Base-by-base conservation (phyloP, 345 rosid species). In the Brassica juncea region DNA sequence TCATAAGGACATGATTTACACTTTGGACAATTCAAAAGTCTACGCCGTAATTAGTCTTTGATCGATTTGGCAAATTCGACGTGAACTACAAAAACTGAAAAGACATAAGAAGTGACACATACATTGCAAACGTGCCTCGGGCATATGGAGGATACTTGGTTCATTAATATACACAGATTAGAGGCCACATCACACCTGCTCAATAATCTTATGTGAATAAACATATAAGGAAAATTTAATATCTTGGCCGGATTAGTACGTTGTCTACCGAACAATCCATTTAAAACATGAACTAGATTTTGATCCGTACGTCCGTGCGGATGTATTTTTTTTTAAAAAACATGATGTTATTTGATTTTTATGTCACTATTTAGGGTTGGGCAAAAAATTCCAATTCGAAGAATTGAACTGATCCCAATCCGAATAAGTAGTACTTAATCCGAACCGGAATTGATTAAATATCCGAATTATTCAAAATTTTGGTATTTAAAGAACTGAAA, bases 81-180 rank as follows among this genome's bases (percentile, higher is more conserved):
- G 81, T 49, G 58, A 35, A 49, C 61, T 14, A 32, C 23, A 62
- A 23, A 70, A 10, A 63, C 4, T 5, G 30, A 77, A 70, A 76
- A 63, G 21, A 49, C 54, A 77, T 30, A 32, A 32, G 21, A 64
- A 65, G 15, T 65, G 81, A 72, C 68, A 66, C 61, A 42, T 42
- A 28, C n/a, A 32, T 67, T 5, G 23, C 39, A 67, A 60, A 73
- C 70, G 74, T 79, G 77, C 74, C 64, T 34, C 11, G 57, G 31
- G 11, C 78, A 73, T 68, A 12, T 58, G 78, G 74, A 61, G 47
- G 70, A 61, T 73, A 73, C 78, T 79, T 79, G 82, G 74, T 73
- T 79, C 78, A 79, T 68, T 79, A 68, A 1, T 68, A 61, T 25
- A 73, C 82, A 79, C 82, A 67, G 9, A 72, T 66, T 66, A 8